Evolutionary conservation across 345 rosid species (phyloP).

Genomic region (Aquilaria malaccensis): DNA sequence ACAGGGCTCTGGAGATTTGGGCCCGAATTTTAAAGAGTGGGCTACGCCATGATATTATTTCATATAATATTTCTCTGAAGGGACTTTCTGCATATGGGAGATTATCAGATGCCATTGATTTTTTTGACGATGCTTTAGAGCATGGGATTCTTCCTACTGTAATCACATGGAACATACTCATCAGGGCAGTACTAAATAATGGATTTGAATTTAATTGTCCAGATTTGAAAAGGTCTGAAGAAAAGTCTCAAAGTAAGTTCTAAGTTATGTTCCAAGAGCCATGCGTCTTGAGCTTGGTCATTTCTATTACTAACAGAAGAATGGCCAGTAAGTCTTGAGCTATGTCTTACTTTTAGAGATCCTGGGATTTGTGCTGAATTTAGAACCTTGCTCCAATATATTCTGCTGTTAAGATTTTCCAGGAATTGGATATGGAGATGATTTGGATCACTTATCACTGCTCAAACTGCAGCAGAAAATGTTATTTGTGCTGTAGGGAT

Average conservation of each 20-base stretch:
- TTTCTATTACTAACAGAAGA: no score
- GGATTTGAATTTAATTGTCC: slow-evolving; percentile 2
- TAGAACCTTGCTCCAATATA: no score
- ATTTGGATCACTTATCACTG: no score
- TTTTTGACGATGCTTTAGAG: slow-evolving; percentile 60
- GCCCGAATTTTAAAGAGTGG: slow-evolving; percentile 42
- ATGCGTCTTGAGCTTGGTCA: not conserved
- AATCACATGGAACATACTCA: slow-evolving; percentile 80
- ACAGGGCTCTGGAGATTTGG: slow-evolving; percentile 64
- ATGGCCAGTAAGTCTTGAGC: no score
- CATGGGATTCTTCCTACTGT: slow-evolving; percentile 52
- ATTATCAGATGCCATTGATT: slow-evolving; percentile 47
- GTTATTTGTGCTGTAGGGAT: no score
- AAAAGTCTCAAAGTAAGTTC: slow-evolving; percentile 24
- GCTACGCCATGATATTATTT: slow-evolving; percentile 64
- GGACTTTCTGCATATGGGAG: slow-evolving; percentile 70
- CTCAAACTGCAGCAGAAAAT: no score
- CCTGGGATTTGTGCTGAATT: no score
- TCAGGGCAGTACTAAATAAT: slow-evolving; percentile 49
- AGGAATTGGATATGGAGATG: no score
- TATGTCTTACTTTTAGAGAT: no score
- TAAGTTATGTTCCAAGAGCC: not conserved
- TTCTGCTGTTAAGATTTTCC: no score
- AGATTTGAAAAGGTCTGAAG: not conserved
- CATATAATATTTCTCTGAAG: slow-evolving; percentile 67